Evolutionary conservation across 139 green algal species (phyloP).

Genomic region (Micractinium sp.): DNA sequence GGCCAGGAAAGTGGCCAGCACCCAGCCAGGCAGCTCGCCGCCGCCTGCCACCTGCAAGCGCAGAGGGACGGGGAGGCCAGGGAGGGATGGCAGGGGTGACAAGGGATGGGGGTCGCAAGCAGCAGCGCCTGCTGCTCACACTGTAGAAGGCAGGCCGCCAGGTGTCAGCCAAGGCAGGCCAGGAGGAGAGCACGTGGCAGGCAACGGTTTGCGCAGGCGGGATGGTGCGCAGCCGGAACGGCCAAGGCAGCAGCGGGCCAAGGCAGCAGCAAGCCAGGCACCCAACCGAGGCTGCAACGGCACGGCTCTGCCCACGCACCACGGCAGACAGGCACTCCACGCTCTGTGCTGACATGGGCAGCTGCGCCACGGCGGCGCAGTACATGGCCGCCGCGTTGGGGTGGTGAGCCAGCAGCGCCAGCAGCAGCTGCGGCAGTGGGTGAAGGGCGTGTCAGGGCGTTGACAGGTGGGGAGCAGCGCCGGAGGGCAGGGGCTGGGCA

Average conservation of each 20-base stretch:
- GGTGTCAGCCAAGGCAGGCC: neutral
- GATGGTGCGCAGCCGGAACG: too few species aligned
- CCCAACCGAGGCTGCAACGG: neutral
- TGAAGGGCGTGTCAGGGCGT: too few species aligned
- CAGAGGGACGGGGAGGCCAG: neutral
- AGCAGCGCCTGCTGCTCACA: too few species aligned
- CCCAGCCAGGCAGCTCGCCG: constrained; percentile 19
- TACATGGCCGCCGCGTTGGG: neutral
- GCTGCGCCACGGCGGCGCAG: neutral
- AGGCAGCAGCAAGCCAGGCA: neutral
- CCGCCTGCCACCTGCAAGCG: neutral
- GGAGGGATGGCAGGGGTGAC: too few species aligned
- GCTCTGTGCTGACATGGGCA: constrained; percentile 25
- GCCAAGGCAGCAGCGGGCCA: too few species aligned
- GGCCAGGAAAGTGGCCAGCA: constrained; percentile 20
- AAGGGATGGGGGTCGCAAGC: too few species aligned
- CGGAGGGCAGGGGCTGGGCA: neutral
- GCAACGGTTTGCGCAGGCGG: too few species aligned
- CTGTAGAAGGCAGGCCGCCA: too few species aligned
- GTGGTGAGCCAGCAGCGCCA: neutral
- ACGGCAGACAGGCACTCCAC: constrained; percentile 25
- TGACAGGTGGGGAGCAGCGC: neutral
- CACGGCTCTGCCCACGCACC: neutral
- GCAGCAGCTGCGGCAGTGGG: constrained; percentile 10
- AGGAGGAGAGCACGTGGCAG: neutral